phyloP scores from a whole-genome alignment of 805 yeast species.

The Metschnikowia matae region DNA sequence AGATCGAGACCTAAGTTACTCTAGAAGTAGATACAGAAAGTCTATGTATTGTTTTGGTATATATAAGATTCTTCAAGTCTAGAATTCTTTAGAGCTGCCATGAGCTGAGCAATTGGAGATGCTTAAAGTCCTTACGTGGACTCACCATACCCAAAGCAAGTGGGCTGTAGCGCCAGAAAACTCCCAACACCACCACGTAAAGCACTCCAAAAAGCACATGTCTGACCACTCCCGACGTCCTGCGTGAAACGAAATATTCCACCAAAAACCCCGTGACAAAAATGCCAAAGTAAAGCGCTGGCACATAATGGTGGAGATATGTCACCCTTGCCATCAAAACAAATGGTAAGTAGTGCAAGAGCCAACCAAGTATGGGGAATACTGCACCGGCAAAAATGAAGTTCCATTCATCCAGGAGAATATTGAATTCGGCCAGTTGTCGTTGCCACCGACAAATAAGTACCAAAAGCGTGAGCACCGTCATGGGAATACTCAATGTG shows the following conservation, averaged over 20 bases:
- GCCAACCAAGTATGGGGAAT: constrained; percentile 38
- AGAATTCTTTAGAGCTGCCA: constrained; percentile 10
- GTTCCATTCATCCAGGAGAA: constrained; percentile 28
- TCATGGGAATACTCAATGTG: constrained; percentile 23
- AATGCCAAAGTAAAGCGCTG: constrained; percentile 37
- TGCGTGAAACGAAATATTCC: constrained; percentile 20
- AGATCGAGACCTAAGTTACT: too few species aligned
- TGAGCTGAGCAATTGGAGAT: constrained; percentile 10
- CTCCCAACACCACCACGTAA: constrained; percentile 12
- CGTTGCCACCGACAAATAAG: constrained; percentile 30
- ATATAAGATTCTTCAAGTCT: not conserved
- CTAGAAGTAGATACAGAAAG: too few species aligned
- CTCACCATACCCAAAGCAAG: constrained; percentile 18
- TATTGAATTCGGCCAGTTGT: constrained; percentile 20
- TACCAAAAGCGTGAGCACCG: constrained; percentile 19
- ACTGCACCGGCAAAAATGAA: constrained; percentile 27
- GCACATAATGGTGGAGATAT: constrained; percentile 43
- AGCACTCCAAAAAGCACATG: constrained; percentile 4
- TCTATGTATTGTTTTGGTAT: too few species aligned
- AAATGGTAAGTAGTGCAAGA: constrained; percentile 39
- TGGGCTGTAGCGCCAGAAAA: constrained; percentile 15
- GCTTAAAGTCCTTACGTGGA: constrained; percentile 3
- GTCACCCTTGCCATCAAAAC: constrained; percentile 42
- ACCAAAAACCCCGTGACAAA: constrained; percentile 21
- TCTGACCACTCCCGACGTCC: constrained; percentile 14